Evolutionary conservation across 2,329 filamentous ascomycete genomes (phyloP).

Genomic region (Monosporascus sp.): DNA sequence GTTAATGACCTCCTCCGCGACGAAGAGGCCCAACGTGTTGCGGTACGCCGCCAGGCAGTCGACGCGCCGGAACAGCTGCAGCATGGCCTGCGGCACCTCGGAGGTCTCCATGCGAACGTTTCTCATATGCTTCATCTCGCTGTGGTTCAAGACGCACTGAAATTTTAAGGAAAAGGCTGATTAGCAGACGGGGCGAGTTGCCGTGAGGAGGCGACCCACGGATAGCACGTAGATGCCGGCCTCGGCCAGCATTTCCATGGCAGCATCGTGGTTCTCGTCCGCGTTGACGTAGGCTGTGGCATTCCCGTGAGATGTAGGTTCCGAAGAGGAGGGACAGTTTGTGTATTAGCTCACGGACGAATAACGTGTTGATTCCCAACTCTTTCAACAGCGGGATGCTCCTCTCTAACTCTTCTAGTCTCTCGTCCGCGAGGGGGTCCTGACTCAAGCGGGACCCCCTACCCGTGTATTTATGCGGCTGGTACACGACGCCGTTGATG

Average conservation of each 20-base stretch:
- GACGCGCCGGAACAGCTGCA: constrained; percentile 15
- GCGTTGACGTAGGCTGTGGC: constrained; percentile 11
- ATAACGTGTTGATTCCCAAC: constrained; percentile 21
- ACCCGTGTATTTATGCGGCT: not conserved
- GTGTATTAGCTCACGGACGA: constrained; percentile 13
- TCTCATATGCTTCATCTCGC: no score
- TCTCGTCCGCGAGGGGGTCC: constrained; percentile 15
- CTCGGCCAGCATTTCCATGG: constrained; percentile 18
- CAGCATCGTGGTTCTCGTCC: constrained; percentile 13
- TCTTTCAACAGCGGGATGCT: constrained; percentile 19
- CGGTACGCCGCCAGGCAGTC: constrained; percentile 20
- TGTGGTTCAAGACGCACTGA: no score
- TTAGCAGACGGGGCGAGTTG: not conserved
- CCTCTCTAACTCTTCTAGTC: constrained; percentile 13
- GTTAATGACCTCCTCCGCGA: constrained; percentile 15
- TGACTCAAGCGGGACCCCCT: not conserved
- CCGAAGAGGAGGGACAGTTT: not conserved
- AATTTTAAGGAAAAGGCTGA: no score
- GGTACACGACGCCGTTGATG: constrained; percentile 18
- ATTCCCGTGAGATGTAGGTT: not conserved
- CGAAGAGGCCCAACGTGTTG: constrained; percentile 23
- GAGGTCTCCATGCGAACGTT: constrained; percentile 7
- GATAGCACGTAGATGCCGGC: constrained; percentile 22
- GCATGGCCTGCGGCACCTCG: constrained; percentile 4
- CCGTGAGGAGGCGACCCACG: constrained; percentile 10